Evolutionary conservation across 2,329 filamentous ascomycete genomes (phyloP).

Genomic region (Paraconiothyrium brasiliense): DNA sequence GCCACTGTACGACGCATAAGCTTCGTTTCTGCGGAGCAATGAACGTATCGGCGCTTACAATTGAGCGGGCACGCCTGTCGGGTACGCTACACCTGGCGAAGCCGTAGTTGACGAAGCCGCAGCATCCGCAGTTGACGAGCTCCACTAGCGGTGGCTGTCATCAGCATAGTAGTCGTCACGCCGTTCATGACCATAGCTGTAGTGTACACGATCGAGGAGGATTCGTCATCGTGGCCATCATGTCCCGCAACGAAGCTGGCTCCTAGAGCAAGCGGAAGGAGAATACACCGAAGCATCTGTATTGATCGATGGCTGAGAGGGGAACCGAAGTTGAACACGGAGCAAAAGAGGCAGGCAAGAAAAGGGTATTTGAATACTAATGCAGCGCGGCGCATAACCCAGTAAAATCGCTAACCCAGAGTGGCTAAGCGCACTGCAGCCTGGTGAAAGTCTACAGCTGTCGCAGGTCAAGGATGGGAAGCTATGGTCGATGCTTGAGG

Average conservation of each 20-base stretch:
- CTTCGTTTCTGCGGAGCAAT: neutral
- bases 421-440: neutral
- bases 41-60: neutral
- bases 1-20: neutral
- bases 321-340: neutral
- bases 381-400: neutral
- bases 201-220: conserved; percentile 7
- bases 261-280: neutral
- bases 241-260: neutral
- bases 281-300: neutral
- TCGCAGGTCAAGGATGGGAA: neutral
- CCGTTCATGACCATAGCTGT: conserved; percentile 14
- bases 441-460: neutral
- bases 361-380: neutral
- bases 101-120: conserved; percentile 1
- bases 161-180: conserved; percentile 11
- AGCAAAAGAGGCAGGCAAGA: neutral
- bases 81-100: conserved; percentile 1
- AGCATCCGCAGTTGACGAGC: neutral
- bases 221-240: conserved; percentile 4
- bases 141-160: conserved; percentile 1
- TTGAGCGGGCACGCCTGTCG: neutral
- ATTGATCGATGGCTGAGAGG: neutral
- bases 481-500: neutral
- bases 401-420: neutral